These are phyloP conservation scores for Diaporthe velutina DNA, from an alignment of 2,329 filamentous ascomycete genomes.

Conservation along the genomic window DNA sequence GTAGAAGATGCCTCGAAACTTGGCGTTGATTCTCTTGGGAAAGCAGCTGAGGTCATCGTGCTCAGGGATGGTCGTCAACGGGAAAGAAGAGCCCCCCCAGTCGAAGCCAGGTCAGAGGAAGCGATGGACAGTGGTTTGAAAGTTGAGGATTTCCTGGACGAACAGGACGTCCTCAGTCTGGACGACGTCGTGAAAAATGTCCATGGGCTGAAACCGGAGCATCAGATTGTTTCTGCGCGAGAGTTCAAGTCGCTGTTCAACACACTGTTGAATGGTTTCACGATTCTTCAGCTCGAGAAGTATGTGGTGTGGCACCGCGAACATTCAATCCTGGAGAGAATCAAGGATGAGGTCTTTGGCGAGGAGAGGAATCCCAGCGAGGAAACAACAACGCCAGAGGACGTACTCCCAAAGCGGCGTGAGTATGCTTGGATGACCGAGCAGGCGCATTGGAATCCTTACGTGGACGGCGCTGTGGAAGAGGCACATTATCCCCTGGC, in stretches of 20 bases:
- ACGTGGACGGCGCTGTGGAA: conserved; percentile 41
- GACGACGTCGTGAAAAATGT: conserved; percentile 60
- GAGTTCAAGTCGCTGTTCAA: conserved; percentile 58
- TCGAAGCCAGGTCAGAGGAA: background rate
- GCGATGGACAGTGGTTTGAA: background rate
- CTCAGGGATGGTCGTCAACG: conserved; percentile 53
- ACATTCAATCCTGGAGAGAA: conserved; percentile 26
- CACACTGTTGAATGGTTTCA: conserved; percentile 60
- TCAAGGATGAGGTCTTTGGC: conserved; percentile 42
- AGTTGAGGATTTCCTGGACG: conserved; percentile 36
- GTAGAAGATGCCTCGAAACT: conserved; percentile 42
- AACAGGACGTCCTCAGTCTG: conserved; percentile 42
- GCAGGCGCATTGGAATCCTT: conserved; percentile 58
- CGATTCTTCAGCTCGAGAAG: conserved; percentile 56
- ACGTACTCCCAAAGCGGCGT: background rate
- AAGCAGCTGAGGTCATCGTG: conserved; percentile 60
- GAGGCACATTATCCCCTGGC: conserved; percentile 43
- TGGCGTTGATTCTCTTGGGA: conserved; percentile 51
- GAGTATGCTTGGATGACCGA: conserved; percentile 55
- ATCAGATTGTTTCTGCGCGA: conserved; percentile 51
- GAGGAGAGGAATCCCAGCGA: background rate
- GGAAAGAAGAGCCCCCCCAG: conserved; percentile 23
- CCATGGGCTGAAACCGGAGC: conserved; percentile 61
- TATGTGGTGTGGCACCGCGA: conserved; percentile 50
- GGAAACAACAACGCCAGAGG: background rate